Conservation (phyloP, 1,284 basidiomycete genomes). For the Pisolithus thermaeus region DNA sequence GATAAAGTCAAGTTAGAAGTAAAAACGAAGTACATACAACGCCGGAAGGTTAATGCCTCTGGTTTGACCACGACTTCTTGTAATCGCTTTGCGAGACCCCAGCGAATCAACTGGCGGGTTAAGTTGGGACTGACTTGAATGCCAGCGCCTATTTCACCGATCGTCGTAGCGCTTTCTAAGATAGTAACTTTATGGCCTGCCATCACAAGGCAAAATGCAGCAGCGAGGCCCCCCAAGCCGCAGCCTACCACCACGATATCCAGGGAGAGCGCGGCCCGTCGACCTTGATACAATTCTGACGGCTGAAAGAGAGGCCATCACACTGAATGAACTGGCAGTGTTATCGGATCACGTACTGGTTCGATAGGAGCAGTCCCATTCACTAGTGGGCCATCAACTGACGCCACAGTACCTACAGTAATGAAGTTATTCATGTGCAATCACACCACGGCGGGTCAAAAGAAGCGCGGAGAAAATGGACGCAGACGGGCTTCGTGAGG, state of each 20-base stretch:
- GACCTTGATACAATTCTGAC: conserved; percentile 20
- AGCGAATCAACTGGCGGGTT: conserved; percentile 42
- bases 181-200: conserved; percentile 47
- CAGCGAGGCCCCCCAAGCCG: conserved; percentile 46
- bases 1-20: not conserved
- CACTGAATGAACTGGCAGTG: not conserved
- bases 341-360: not conserved
- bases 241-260: conserved; percentile 45
- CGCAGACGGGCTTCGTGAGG: too few species aligned
- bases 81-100: conserved; percentile 44
- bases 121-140: conserved; percentile 47
- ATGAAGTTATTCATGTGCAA: too few species aligned
- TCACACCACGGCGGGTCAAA: too few species aligned
- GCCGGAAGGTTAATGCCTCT: conserved; percentile 36
- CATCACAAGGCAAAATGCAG: conserved; percentile 40
- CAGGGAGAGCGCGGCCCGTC: conserved; percentile 26
- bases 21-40: conserved; percentile 32
- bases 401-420: not conserved
- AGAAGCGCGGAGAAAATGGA: too few species aligned
- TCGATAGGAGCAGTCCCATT: not conserved
- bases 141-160: conserved; percentile 44
- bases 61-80: conserved; percentile 39
- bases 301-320: not conserved
- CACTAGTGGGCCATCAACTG: not conserved
- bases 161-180: conserved; percentile 32